phyloP scores from a whole-genome alignment of 2,329 filamentous ascomycete genomes.

The Coniosporium tulheliwenetii region DNA sequence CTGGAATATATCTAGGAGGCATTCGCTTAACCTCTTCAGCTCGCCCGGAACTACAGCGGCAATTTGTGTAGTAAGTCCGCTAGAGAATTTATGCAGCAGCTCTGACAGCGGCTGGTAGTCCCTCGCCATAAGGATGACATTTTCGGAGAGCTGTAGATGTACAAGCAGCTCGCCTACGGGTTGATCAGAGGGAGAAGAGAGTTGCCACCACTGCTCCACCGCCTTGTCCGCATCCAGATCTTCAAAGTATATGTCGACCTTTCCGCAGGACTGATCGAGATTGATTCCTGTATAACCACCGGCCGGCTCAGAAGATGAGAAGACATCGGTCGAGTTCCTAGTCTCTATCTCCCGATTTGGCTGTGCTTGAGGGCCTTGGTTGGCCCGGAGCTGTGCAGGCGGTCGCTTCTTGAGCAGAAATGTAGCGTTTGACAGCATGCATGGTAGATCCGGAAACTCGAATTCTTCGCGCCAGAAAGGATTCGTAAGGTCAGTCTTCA shows the following conservation, averaged over 20 bases:
- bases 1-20: conserved; percentile 87
- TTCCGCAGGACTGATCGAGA: conserved; percentile 41
- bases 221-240: conserved; percentile 64
- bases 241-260: conserved; percentile 69
- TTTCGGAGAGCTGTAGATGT: conserved; percentile 70
- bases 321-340: conserved; percentile 22
- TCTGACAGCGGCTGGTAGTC: conserved; percentile 77
- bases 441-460: conserved; percentile 59
- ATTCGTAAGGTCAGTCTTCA: conserved; percentile 53
- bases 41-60: conserved; percentile 63
- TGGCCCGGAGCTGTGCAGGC: conserved; percentile 11
- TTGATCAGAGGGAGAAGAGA: conserved; percentile 62
- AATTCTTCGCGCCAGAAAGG: conserved; percentile 76
- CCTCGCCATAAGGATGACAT: conserved; percentile 70
- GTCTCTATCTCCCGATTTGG: conserved; percentile 22
- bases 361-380: conserved; percentile 9
- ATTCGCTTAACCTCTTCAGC: conserved; percentile 66
- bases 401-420: conserved; percentile 52
- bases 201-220: conserved; percentile 71
- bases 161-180: conserved; percentile 71
- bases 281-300: conserved; percentile 28
- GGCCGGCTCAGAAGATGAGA: conserved; percentile 13
- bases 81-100: conserved; percentile 69
- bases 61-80: conserved; percentile 72
- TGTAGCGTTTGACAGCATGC: conserved; percentile 51